Conservation (phyloP, 2,329 filamentous ascomycete species). For the Aureobasidium melanogenum region DNA sequence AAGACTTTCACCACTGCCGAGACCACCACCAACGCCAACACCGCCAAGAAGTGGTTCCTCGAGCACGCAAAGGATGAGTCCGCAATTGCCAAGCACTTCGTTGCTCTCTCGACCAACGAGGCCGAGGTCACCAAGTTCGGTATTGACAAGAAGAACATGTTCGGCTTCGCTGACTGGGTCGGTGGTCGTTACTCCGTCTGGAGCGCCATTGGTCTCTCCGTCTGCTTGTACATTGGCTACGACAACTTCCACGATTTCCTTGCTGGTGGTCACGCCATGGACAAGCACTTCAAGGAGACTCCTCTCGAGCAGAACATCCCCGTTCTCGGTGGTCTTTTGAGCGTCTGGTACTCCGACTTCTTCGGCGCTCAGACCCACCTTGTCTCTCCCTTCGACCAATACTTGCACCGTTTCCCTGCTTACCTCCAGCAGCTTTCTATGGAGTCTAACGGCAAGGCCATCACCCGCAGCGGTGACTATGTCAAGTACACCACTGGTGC, state of each 20-base stretch:
- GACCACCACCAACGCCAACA: slow-evolving; percentile 94
- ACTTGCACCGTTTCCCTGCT: slow-evolving; percentile 96
- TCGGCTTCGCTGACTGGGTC: slow-evolving; percentile 97
- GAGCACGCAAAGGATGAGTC: slow-evolving; percentile 65
- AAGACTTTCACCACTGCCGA: slow-evolving; percentile 99
- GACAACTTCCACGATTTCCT: slow-evolving; percentile 98
- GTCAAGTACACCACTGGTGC: slow-evolving; percentile 97
- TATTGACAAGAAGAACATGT: slow-evolving; percentile 99
- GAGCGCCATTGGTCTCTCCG: slow-evolving; percentile 94
- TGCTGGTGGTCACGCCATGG: slow-evolving; percentile 90
- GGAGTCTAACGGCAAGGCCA: slow-evolving; percentile 98
- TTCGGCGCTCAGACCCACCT: slow-evolving; percentile 97
- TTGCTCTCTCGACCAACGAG: slow-evolving; percentile 94
- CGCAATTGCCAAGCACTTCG: slow-evolving; percentile 94
- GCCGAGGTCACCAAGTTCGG: slow-evolving; percentile 95
- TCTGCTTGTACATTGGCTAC: slow-evolving; percentile 88
- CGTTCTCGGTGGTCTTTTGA: slow-evolving; percentile 80
- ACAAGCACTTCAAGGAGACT: slow-evolving; percentile 91
- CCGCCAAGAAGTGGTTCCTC: slow-evolving; percentile 94
- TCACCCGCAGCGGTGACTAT: slow-evolving; percentile 76
- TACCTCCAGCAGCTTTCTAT: slow-evolving; percentile 99
- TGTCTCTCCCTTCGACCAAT: slow-evolving; percentile 96
- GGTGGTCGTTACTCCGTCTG: slow-evolving; percentile 97
- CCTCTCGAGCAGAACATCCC: slow-evolving; percentile 94
- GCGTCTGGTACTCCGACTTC: slow-evolving; percentile 98